A percentile compares a stretch with the other conserved stretches of the same genome.
These are phyloP conservation scores for Haplosporangium gracile DNA, from an alignment of 192 early-diverging fungal species.

Conservation along the genomic window DNA sequence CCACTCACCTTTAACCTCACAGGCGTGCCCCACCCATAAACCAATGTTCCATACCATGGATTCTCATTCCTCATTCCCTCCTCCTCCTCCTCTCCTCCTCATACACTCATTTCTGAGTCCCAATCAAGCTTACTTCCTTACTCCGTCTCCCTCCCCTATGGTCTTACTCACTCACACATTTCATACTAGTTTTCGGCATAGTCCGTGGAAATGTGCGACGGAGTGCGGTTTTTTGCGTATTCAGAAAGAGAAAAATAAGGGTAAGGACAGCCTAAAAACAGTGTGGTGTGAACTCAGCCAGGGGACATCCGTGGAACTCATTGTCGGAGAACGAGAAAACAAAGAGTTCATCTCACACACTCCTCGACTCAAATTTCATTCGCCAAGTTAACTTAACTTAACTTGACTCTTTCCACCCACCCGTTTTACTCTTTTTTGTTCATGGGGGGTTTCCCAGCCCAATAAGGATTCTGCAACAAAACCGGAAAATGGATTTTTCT, in stretches of 20 bases:
- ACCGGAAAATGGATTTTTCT: no score
- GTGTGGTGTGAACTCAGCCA: background rate
- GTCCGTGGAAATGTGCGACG: background rate
- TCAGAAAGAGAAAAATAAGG: conserved; percentile 1
- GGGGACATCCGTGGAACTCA: conserved; percentile 5
- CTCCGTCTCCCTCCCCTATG: background rate
- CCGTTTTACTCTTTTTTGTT: no score
- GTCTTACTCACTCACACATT: background rate
- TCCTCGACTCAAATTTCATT: no score
- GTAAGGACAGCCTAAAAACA: no score
- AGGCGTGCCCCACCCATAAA: background rate
- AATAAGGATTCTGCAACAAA: no score
- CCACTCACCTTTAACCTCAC: no score
- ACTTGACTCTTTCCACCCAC: no score
- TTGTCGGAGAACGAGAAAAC: background rate
- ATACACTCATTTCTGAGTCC: background rate
- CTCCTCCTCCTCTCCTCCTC: background rate
- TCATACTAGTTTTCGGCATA: background rate
- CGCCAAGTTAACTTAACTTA: no score
- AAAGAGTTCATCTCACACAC: background rate
- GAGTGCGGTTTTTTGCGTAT: background rate
- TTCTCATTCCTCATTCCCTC: background rate
- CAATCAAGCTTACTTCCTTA: background rate
- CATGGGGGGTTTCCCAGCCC: no score
- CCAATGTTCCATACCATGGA: background rate